A percentile compares a stretch with the other conserved stretches of the same genome.
Conservation (phyloP, 139 green algal species). For the Haematococcus sp. region DNA sequence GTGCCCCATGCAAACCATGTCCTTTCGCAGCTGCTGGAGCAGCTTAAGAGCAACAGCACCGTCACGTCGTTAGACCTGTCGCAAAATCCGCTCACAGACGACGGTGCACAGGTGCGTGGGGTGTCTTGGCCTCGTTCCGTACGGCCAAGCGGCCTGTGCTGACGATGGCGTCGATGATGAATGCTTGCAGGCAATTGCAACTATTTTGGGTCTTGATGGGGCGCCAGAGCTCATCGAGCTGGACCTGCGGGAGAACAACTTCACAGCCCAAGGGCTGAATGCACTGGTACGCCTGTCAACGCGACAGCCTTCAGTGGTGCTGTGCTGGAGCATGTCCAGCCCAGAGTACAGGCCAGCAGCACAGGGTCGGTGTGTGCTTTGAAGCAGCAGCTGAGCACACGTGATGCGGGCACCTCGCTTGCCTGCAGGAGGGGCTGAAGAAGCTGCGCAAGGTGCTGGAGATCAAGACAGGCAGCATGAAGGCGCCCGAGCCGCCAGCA, state of each 20-base stretch:
- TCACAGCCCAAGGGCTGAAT: conserved; percentile 18
- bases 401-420: too few relatives aligned
- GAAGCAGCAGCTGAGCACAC: too few relatives aligned
- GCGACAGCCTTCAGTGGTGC: too few relatives aligned
- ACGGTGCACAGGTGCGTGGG: conserved; percentile 47
- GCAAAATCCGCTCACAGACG: conserved; percentile 55
- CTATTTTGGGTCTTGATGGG: conserved; percentile 24
- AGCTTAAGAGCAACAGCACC: conserved; percentile 47
- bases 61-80: conserved; percentile 61
- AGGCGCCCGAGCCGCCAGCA: conserved; percentile 8
- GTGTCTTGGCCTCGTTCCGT: too few relatives aligned
- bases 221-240: conserved; percentile 60
- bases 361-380: conserved; percentile 22
- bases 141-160: too few relatives aligned
- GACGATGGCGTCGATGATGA: too few relatives aligned
- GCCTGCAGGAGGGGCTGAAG: conserved; percentile 45
- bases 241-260: conserved; percentile 53
- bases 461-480: conserved; percentile 28
- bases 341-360: conserved; percentile 8
- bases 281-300: neutral
- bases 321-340: too few relatives aligned
- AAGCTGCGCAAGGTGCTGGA: conserved; percentile 44
- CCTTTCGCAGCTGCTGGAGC: conserved; percentile 47
- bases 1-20: neutral
- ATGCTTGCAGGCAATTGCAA: conserved; percentile 36